Evolutionary conservation across 2,329 filamentous ascomycete genomes (phyloP).

Genomic region (Diaporthe eres): DNA sequence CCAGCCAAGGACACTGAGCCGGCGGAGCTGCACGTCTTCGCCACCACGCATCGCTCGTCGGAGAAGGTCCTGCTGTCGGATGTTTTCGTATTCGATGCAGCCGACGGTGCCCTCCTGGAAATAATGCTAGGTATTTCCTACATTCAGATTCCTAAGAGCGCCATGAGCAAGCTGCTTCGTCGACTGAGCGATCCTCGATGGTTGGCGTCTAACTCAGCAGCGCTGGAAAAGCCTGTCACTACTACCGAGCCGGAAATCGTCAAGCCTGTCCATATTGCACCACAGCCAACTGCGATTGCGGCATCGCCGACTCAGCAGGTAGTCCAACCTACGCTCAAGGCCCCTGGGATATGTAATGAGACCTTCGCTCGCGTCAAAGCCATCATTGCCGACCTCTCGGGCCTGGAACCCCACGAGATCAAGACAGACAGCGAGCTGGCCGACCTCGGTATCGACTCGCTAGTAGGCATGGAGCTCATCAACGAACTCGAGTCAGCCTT

Average conservation of each 20-base stretch:
- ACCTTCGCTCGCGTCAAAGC: slow-evolving; percentile 1
- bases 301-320: not conserved
- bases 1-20: slow-evolving; percentile 41
- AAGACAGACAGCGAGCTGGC: slow-evolving; percentile 53
- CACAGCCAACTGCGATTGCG: not conserved
- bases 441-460: slow-evolving; percentile 64
- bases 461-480: slow-evolving; percentile 64
- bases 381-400: slow-evolving; percentile 27
- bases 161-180: slow-evolving; percentile 50
- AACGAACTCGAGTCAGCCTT: slow-evolving; percentile 58
- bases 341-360: not conserved
- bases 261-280: not conserved
- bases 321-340: not conserved
- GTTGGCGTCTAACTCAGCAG: not conserved
- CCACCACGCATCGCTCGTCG: not conserved
- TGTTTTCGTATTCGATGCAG: slow-evolving; percentile 53
- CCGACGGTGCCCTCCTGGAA: slow-evolving; percentile 49
- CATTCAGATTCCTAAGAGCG: slow-evolving; percentile 46
- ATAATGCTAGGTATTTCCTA: slow-evolving; percentile 53
- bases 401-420: slow-evolving; percentile 53
- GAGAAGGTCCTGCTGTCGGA: slow-evolving; percentile 48
- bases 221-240: not conserved
- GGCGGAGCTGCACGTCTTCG: slow-evolving; percentile 9
- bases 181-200: slow-evolving; percentile 13
- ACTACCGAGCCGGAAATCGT: not conserved